phyloP scores from a whole-genome alignment of 2,329 filamentous ascomycete genomes.

The Neopestalotiopsis sp. region DNA sequence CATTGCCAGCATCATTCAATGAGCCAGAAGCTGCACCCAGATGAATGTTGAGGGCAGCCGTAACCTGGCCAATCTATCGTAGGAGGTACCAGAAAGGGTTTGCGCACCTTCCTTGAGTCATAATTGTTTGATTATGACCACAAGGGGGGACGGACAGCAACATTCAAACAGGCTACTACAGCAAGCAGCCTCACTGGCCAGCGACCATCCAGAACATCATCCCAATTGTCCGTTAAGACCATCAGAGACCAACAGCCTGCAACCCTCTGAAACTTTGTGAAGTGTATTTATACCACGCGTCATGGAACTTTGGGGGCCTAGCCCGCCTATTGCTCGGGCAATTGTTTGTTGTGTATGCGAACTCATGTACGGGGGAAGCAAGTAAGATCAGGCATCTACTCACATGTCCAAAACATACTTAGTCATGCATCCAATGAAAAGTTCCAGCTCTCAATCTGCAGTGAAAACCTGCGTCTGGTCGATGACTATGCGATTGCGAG shows the following conservation, averaged over 20 bases:
- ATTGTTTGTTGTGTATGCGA: neutral
- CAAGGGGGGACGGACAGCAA: neutral
- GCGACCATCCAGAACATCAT: neutral
- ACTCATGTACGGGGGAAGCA: neutral
- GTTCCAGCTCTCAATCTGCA: neutral
- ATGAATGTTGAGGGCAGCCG: neutral
- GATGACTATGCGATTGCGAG: slow-evolving; percentile 2
- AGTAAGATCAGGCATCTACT: slow-evolving; percentile 2
- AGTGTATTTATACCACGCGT: neutral
- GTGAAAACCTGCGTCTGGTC: neutral
- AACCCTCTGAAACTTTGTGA: neutral
- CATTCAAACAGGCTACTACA: neutral
- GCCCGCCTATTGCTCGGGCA: neutral
- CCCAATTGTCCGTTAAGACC: no score
- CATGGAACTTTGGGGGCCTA: neutral
- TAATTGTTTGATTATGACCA: neutral
- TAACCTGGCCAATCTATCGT: neutral
- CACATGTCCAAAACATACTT: neutral
- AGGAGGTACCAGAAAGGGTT: neutral
- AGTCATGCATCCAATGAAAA: neutral
- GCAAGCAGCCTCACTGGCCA: neutral
- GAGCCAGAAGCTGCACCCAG: neutral
- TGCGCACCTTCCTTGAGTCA: neutral
- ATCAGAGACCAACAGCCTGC: neutral
- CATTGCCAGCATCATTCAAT: neutral